These are phyloP conservation scores for Penicillium subrubescens DNA, from an alignment of 495 filamentous ascomycete species.

Conservation along the genomic window DNA sequence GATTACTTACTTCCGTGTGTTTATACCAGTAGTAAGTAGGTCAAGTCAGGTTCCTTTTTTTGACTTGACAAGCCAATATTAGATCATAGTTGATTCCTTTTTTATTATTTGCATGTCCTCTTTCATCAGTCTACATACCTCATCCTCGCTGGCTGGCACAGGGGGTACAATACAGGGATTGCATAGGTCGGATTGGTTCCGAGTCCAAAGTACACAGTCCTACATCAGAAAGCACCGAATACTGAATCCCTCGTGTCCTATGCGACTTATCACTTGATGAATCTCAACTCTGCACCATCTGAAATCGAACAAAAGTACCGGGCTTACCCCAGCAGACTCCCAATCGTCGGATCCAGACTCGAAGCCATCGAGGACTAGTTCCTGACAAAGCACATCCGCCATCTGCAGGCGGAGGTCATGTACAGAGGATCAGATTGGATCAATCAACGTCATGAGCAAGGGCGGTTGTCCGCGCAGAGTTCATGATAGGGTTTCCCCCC, in stretches of 20 bases:
- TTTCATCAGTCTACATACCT: not conserved
- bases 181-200: not conserved
- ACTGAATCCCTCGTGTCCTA: not conserved
- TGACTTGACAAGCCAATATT: too few relatives aligned
- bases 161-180: not conserved
- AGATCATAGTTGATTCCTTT: not conserved
- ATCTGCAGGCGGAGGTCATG: constrained; percentile 4
- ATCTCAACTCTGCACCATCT: not conserved
- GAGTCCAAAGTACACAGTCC: not conserved
- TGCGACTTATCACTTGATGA: not conserved
- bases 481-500: not conserved
- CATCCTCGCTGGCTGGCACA: not conserved
- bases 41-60: too few relatives aligned
- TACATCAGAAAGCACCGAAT: not conserved
- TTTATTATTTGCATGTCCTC: not conserved
- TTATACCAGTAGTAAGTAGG: too few relatives aligned
- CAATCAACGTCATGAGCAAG: constrained; percentile 27
- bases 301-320: constrained; percentile 14
- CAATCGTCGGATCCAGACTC: constrained; percentile 16
- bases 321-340: not conserved
- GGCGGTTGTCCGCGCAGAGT: not conserved
- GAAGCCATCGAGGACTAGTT: constrained; percentile 16
- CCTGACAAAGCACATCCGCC: not conserved
- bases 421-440: not conserved
- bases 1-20: too few relatives aligned